Evolutionary conservation across 2,329 filamentous ascomycete species (phyloP), one percentile per base, ranked within the genome.

Genomic region (Xylaria sp.): DNA sequence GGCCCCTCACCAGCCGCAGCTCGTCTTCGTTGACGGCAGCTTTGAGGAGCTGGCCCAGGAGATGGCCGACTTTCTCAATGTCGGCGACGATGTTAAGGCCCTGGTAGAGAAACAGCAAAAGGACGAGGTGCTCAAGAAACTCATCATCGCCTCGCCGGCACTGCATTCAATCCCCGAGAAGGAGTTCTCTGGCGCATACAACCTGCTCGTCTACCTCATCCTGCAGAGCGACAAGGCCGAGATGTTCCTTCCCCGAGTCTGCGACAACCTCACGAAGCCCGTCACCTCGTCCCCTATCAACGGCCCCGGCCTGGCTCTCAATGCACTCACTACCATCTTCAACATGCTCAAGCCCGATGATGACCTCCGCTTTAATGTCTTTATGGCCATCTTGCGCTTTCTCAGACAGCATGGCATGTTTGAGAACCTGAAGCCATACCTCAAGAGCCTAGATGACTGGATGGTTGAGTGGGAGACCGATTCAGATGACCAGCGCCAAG

Each of bases 121-220:
- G 84, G 94, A 97, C 76, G 94, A 97, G 74, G 90, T 93, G 55
- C 88, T 99, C 67, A 92, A 94, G 86, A 94, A 94, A 87, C 87
- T 99, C 74, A 93, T 98, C 70, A 89, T 91, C 74, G 92, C 92
- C 67, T 94, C 93, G 63, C 83, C 88, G 63, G 88, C 88, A 60
- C 86, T 99, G 80, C 97, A 94, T 83, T 88, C 88, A 72, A 93
- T 94, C 65, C 93, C 95, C 68, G 96, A 99, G 87, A 97, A 96
- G 88, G 95, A 98, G 83, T 96, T 98, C 81, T 94, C 94, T 70
- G 92, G 95, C 69, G 94, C 95, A 70, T 98, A 98, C 85, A 98
- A 99, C 85, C 91, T 98, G 76, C 91, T 99, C 81, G 91, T 98
- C 79, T 93, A 98, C 85, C 91, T 99, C 70, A 90, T 97, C 75